These are phyloP conservation scores for Carex kokanica DNA, from an alignment of 176 grass and related monocot species.

Conservation along the genomic window DNA sequence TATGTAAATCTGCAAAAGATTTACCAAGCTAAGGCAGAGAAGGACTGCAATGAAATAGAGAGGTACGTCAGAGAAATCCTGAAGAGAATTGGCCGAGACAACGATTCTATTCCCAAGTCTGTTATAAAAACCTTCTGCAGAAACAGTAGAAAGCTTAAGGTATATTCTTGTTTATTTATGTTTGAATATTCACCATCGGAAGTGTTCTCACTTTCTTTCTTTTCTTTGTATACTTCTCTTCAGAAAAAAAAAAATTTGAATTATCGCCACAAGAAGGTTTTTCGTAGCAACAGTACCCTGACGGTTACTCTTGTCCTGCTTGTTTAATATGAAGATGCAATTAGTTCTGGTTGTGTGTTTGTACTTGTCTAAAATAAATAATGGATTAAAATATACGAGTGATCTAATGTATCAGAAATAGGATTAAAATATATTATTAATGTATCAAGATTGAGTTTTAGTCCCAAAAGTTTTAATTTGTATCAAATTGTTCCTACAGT, in stretches of 20 bases:
- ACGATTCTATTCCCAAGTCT: slow-evolving; percentile 69
- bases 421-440: not conserved
- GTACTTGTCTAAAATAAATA: not conserved
- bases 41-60: slow-evolving; percentile 62
- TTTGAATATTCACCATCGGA: not conserved
- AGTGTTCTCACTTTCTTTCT: not conserved
- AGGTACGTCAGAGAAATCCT: slow-evolving; percentile 62
- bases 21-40: slow-evolving; percentile 89
- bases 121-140: slow-evolving; percentile 86
- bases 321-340: not conserved
- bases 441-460: not conserved
- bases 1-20: slow-evolving; percentile 93
- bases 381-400: not conserved
- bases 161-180: slow-evolving; percentile 32
- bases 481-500: not conserved
- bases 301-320: not conserved
- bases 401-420: too few relatives aligned
- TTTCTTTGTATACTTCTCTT: not conserved
- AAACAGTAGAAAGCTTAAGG: slow-evolving; percentile 87
- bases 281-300: not conserved
- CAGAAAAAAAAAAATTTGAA: not conserved
- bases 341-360: not conserved
- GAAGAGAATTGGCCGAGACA: slow-evolving; percentile 66
- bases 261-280: not conserved
- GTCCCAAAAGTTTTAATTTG: not conserved